phyloP scores from a whole-genome alignment of 345 rosid species.

The Pistacia integerrima region DNA sequence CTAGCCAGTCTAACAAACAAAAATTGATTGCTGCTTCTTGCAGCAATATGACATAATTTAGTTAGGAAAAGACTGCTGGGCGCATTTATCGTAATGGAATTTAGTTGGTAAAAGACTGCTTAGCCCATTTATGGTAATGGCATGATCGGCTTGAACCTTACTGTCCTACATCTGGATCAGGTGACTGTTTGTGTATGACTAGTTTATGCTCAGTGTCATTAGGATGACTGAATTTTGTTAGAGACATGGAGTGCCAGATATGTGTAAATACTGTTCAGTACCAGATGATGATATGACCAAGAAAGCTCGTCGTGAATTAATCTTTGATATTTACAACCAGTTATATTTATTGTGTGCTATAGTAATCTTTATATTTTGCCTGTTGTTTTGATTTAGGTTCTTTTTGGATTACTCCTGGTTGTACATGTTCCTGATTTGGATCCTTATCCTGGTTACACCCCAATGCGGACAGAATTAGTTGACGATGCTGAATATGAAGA shows the following conservation, averaged over 20 bases:
- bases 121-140: background rate
- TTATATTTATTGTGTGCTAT: constrained; percentile 12
- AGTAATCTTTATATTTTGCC: constrained; percentile 15
- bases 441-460: constrained; percentile 88
- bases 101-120: background rate
- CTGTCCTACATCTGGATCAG: background rate
- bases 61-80: background rate
- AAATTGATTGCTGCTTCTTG: background rate
- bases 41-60: background rate
- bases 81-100: background rate
- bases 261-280: background rate
- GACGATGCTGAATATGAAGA: constrained; percentile 85
- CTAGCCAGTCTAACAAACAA: constrained; percentile 1
- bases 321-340: constrained; percentile 3
- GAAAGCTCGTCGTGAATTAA: constrained; percentile 5
- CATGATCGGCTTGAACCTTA: background rate
- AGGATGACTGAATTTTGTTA: background rate
- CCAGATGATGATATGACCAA: background rate
- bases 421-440: constrained; percentile 82
- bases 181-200: background rate
- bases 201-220: background rate
- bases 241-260: background rate
- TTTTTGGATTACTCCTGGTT: constrained; percentile 81
- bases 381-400: constrained; percentile 52
- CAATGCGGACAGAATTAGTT: constrained; percentile 47